phyloP scores from a whole-genome alignment of 345 rosid genomes.

The Eucalyptus cladocalyx region DNA sequence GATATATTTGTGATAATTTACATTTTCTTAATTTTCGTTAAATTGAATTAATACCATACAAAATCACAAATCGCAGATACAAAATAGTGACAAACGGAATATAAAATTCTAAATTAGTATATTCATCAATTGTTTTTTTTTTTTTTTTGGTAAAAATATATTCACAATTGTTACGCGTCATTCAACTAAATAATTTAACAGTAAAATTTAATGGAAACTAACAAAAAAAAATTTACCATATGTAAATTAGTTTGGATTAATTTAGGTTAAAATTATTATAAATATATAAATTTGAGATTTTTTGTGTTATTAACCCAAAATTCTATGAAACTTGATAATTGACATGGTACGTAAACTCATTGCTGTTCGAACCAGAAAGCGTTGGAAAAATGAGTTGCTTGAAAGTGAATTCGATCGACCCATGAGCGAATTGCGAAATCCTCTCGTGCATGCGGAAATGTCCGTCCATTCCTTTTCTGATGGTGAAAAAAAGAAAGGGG shows the following conservation, averaged over 20 bases:
- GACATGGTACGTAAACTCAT: not conserved
- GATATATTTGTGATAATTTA: no score
- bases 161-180: fast-evolving
- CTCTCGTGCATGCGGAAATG: not conserved
- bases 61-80: no score
- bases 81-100: no score
- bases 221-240: fast-evolving
- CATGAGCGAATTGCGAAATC: not conserved
- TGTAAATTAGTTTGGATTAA: fast-evolving
- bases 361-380: not conserved
- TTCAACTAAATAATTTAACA: fast-evolving
- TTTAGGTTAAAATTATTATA: no score
- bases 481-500: not conserved
- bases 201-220: fast-evolving
- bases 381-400: not conserved
- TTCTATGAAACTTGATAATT: no score
- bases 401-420: not conserved
- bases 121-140: fast-evolving
- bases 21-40: no score
- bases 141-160: no score
- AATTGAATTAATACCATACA: no score
- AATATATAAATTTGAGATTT: no score
- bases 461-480: not conserved
- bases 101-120: no score
- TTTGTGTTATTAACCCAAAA: no score